These are phyloP conservation scores for Colletotrichum acutatum DNA, from an alignment of 2,329 filamentous ascomycete genomes.

Conservation along the genomic window DNA sequence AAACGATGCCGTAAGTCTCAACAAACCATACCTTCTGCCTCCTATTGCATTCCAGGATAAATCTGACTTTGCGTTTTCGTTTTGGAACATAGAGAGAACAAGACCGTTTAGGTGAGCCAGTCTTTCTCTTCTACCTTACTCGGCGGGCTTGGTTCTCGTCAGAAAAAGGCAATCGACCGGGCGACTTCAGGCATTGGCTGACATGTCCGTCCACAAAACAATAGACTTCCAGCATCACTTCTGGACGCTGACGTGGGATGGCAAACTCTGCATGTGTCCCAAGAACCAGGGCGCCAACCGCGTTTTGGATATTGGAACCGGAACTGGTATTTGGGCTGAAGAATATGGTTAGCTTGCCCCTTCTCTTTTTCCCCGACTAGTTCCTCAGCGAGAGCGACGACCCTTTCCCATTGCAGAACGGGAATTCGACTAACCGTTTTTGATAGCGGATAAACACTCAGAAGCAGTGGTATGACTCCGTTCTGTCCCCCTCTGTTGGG, in stretches of 20 bases:
- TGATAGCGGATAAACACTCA: conserved; percentile 44
- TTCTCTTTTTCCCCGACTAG: too few relatives aligned
- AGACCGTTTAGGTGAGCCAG: conserved; percentile 26
- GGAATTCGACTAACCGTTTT: too few relatives aligned
- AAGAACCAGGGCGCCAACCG: conserved; percentile 36
- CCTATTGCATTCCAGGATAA: neutral
- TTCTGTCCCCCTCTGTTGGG: accelerated
- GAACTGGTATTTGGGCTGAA: conserved; percentile 33
- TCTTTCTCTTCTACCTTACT: neutral
- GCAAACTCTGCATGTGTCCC: conserved; percentile 44
- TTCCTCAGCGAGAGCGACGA: conserved; percentile 4
- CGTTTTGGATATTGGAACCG: conserved; percentile 36
- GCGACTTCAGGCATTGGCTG: too few relatives aligned
- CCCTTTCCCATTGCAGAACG: too few relatives aligned
- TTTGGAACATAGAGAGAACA: conserved; percentile 40
- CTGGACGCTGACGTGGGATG: conserved; percentile 45
- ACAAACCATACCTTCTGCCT: too few relatives aligned
- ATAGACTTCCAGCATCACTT: conserved; percentile 49
- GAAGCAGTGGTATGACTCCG: conserved; percentile 39
- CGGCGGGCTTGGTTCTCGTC: neutral
- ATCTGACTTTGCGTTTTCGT: neutral
- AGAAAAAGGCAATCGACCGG: too few relatives aligned
- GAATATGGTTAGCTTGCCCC: conserved; percentile 26
- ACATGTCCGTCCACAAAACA: too few relatives aligned
- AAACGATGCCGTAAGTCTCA: conserved; percentile 38